Conservation (phyloP, 805 yeast species). For the Blastobotrys mokoenaii region DNA sequence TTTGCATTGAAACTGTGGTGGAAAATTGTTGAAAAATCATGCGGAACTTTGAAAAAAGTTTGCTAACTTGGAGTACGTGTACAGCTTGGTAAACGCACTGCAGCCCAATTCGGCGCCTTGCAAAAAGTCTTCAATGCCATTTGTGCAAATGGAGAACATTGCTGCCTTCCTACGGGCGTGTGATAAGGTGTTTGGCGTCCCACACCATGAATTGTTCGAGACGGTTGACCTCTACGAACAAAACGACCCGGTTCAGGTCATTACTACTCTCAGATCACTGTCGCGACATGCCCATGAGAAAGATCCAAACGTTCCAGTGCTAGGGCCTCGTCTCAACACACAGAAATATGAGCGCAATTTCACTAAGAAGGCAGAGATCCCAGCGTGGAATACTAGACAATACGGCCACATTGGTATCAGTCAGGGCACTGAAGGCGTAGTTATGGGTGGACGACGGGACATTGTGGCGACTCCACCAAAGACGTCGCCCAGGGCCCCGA, state of each 20-base stretch:
- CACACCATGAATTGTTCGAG: conserved; percentile 74
- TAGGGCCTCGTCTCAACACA: conserved; percentile 53
- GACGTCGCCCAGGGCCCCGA: conserved; percentile 14
- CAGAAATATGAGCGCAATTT: conserved; percentile 15
- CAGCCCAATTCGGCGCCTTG: conserved; percentile 34
- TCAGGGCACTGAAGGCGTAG: conserved; percentile 45
- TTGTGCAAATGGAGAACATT: conserved; percentile 73
- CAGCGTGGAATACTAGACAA: conserved; percentile 50
- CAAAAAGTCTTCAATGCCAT: conserved; percentile 65
- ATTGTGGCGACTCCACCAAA: conserved; percentile 23
- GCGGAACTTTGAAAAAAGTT: not conserved
- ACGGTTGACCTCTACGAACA: conserved; percentile 67
- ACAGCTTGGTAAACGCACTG: conserved; percentile 33
- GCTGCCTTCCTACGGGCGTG: conserved; percentile 60
- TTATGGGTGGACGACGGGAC: conserved; percentile 45
- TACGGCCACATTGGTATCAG: conserved; percentile 49
- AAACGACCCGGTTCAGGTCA: conserved; percentile 70
- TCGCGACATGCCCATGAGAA: conserved; percentile 58
- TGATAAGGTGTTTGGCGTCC: conserved; percentile 50
- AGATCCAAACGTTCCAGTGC: conserved; percentile 41
- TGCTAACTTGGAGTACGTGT: not conserved
- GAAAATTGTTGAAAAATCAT: too few species aligned
- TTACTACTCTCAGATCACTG: conserved; percentile 64
- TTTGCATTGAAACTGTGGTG: too few species aligned
- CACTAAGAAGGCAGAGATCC: conserved; percentile 39